Base-by-base conservation (phyloP, 176 grass and related monocot species). In the Aegilops bicornis region DNA sequence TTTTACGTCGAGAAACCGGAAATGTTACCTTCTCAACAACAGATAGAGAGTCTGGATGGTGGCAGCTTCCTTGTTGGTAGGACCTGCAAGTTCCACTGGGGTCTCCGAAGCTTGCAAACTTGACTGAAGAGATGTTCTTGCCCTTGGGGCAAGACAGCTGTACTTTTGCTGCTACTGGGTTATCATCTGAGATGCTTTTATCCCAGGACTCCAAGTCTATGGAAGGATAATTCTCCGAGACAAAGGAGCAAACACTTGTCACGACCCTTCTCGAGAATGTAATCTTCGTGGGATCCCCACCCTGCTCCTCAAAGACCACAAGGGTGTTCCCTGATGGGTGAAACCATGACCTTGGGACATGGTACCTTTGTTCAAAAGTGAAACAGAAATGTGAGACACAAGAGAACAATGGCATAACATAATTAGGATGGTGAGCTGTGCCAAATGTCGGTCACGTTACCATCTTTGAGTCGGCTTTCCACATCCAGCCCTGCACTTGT, bases 271-370 rank as follows among this genome's bases (percentile, higher is more conserved):
- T 94, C 12, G 90, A 79, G 73, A 99, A 96, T 61, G 86, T 93
- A 36, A 99, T 96, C 91, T 91, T 92, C 19, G 68, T 94, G 10
- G 94, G 97, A 94, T 99, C 88, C 58, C 94, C 97, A 1, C 94
- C 97, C 73, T 83, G 92, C 66, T 99, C 97, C 81, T 99, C 94
- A 80, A 96, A 96, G 58, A 99, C 69, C 48, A 99, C 90, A 56
- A 99, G 97, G 31, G 85, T 91, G 37, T 99, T 99, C 79, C 90
- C 89, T 74, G 97, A 91, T 27, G 87, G 85, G 24, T 90, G 90
- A 88, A 99, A 99, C 94, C 94, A 99, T 69, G 97, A 99, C 75
- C 80, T 81, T 43, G 97, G 97, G 82, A 96, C 83, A 90, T 99
- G 97, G 43, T 96, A 99, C 97, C 97, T 99, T 79, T 79, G 17